Evolutionary conservation across 2,329 filamentous ascomycete genomes (phyloP).

Genomic region (Trichoderma polysporum): DNA sequence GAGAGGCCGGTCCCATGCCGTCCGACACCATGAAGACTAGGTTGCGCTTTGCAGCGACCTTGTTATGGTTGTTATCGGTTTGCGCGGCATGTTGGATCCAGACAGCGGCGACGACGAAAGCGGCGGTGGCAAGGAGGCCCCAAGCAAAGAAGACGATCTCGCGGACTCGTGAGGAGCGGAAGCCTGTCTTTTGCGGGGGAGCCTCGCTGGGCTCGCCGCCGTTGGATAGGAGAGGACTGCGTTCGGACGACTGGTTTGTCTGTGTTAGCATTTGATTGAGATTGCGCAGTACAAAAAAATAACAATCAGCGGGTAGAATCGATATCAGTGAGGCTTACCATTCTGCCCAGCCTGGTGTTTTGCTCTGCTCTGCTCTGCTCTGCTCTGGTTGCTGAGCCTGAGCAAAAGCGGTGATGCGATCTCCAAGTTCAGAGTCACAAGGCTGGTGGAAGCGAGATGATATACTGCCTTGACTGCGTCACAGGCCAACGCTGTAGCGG

Average conservation of each 20-base stretch:
- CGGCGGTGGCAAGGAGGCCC: constrained; percentile 77
- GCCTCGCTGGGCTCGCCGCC: constrained; percentile 34
- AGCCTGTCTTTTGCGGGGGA: constrained; percentile 25
- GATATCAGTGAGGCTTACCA: background rate
- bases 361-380: background rate
- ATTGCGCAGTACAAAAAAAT: too few relatives aligned
- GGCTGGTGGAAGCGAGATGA: background rate
- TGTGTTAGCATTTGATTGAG: background rate
- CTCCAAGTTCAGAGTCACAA: background rate
- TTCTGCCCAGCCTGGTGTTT: constrained; percentile 12
- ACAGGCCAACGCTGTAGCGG: constrained; percentile 14
- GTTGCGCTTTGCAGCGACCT: constrained; percentile 69
- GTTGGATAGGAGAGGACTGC: constrained; percentile 44
- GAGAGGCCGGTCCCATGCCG: constrained; percentile 92
- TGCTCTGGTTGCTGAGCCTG: background rate
- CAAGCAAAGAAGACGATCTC: constrained; percentile 78
- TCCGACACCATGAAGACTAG: constrained; percentile 99
- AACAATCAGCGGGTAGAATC: background rate
- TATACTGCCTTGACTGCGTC: background rate
- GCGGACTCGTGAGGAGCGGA: constrained; percentile 50
- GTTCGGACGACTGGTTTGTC: constrained; percentile 39
- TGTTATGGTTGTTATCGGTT: constrained; percentile 35
- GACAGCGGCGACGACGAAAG: constrained; percentile 78
- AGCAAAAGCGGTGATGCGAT: background rate
- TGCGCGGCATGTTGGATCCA: constrained; percentile 68